phyloP scores from a whole-genome alignment of 352 stramenopile genomes.

The Elongisporangium anandrum region DNA sequence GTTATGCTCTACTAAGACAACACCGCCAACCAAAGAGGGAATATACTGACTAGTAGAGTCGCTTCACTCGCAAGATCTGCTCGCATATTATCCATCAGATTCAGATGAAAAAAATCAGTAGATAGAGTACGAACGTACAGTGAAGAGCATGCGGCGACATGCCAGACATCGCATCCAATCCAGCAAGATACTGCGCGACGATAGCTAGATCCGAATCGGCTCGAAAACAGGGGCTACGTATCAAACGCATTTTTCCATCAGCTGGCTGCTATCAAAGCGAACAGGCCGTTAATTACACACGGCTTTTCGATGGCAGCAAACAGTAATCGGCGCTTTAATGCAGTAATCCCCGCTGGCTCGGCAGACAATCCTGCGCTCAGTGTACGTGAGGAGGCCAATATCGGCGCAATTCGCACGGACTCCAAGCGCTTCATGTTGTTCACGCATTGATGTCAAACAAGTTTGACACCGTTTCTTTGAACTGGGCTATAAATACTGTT shows the following conservation, averaged over 20 bases:
- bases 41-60: slow-evolving; percentile 27
- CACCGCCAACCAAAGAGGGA: background rate
- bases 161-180: slow-evolving; percentile 29
- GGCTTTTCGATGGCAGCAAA: background rate
- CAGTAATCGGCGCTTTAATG: background rate
- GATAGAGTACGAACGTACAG: too few relatives aligned
- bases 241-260: background rate
- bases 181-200: slow-evolving; percentile 42
- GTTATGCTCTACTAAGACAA: background rate
- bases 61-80: slow-evolving; percentile 60
- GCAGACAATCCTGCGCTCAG: background rate
- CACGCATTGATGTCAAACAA: background rate
- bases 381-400: background rate
- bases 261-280: background rate
- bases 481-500: background rate
- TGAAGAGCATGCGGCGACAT: slow-evolving; percentile 40
- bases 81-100: background rate
- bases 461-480: background rate
- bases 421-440: background rate
- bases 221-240: slow-evolving; percentile 36
- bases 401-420: background rate
- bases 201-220: slow-evolving; percentile 53
- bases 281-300: background rate
- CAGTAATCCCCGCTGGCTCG: background rate
- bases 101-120: slow-evolving; percentile 1